Base-by-base conservation (phyloP, 2,329 filamentous ascomycete species). In the Neophaeococcomyces aloes region DNA sequence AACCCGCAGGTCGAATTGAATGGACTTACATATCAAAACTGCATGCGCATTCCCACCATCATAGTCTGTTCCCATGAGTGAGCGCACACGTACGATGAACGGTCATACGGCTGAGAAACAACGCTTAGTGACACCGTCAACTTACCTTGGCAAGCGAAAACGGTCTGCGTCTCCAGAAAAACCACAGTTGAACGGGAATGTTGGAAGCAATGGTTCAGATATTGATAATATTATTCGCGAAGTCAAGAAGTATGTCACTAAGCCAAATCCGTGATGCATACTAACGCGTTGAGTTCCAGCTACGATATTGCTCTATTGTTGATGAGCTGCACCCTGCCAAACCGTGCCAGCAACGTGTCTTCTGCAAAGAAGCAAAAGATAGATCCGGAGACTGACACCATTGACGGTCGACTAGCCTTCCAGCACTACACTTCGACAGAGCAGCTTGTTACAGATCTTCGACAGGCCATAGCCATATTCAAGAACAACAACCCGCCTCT, bases 301-400 rank as follows among this genome's bases (percentile, higher is more conserved):
- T 60, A 65, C 50, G 65, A 68, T 50, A 56, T 61, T n/a, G 63
- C 65, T 35, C 60, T 67, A n/a, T 61, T 62, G 23, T 57, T 68
- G 38, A 57, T 69, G 11, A 62, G 62, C 39, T 62, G 59, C 41
- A 61, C 64, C 31, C 52, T 68, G 33, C 58, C 61, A 14, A 50
- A 56, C 10, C 41, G 52, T 18, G 58, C 62, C 14, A 19, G 25
- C 4, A 30, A 49, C 33, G 33, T 35, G 4, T 17, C 13, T 15
- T 32, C 27, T 29, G 4, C 32, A 10, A 45, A 47, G 31, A 37
- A 29, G 15, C 42, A 44, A 13, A 35, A 35, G 13, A 44, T 46
- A 33, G 41, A 45, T 10, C 8, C 35, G 11, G 3, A 42, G 39
- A n/a, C 17, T 42, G 14, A 44, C 38, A 29, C 39, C 31, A 23